A percentile compares a stretch with the other conserved stretches of the same genome.
phyloP scores from a whole-genome alignment of 2,329 filamentous ascomycete genomes.

The Cadophora luteo-olivacea region DNA sequence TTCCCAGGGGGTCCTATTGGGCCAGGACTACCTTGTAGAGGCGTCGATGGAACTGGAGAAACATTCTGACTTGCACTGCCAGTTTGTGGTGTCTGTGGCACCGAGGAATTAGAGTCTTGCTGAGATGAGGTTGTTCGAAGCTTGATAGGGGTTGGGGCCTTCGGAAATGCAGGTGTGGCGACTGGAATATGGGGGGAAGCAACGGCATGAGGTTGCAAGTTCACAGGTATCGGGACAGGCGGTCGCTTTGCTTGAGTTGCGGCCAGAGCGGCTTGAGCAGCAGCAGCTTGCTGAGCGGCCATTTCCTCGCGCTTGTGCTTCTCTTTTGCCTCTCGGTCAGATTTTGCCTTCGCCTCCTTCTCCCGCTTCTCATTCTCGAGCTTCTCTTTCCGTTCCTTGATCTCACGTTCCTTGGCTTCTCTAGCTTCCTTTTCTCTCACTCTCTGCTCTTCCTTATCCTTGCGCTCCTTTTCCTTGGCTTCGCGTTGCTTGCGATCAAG shows the following conservation, averaged over 20 bases:
- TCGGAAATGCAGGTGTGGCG: conserved; percentile 82
- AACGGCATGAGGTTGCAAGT: conserved; percentile 65
- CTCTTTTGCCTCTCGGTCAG: conserved; percentile 57
- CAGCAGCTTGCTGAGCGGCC: conserved; percentile 46
- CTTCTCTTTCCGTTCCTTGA: conserved; percentile 62
- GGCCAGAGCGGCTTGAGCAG: conserved; percentile 44
- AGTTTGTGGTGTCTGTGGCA: conserved; percentile 72
- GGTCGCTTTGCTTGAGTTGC: conserved; percentile 53
- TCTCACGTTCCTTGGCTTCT: conserved; percentile 67
- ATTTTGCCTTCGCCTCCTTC: conserved; percentile 57
- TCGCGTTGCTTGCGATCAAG: conserved; percentile 83
- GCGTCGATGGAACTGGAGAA: conserved; percentile 66
- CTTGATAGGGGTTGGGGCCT: conserved; percentile 80
- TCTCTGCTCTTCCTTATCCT: conserved; percentile 81
- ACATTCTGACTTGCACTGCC: conserved; percentile 60
- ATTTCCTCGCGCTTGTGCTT: conserved; percentile 53
- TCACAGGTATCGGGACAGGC: conserved; percentile 57
- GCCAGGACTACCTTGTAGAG: conserved; percentile 69
- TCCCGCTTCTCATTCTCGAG: conserved; percentile 65
- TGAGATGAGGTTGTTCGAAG: conserved; percentile 76
- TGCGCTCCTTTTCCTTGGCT: conserved; percentile 82
- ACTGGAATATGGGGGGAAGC: conserved; percentile 81
- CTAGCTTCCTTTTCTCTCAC: conserved; percentile 79
- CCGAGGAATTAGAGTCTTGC: conserved; percentile 73
- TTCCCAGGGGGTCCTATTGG: conserved; percentile 70